Evolutionary conservation across 2,329 filamentous ascomycete genomes (phyloP), one percentile per base, ranked within the genome.

Genomic region (Claviceps sp.): DNA sequence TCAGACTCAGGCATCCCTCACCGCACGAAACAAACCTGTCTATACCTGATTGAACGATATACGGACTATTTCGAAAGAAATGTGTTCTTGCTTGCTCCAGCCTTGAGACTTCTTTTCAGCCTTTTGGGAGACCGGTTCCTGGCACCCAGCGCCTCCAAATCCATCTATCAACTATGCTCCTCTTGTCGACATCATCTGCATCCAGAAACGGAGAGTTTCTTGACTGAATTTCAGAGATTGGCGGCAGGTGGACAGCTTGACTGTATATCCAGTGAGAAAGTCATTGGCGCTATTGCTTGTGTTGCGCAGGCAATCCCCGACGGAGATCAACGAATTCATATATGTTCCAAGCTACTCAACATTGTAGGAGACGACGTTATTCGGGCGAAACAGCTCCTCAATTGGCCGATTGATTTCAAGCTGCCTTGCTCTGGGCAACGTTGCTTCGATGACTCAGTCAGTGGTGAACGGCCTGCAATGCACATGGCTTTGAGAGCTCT

Each of bases 11-110:
- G 71, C 3, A 74, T 89, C 11, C 83, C 84, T 1, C 68, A 78
- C 4, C 76, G 82, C 50, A 76, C 82, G 17, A 76, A 81, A 48
- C 81, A 87, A 59, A 84, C 84, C 0, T 83, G 83, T 39, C 75
- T 91, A 34, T 76, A 78, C 46, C 68, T 87, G 42, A 81, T 91
- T 42, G 85, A 86, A 57, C 76, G 80, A 26, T 89, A 88, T 61
- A 81, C 85, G 5, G 79, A 83, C 51, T 93, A 87, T 66, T 91
- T 94, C 64, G 78, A 86, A 59, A 76, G 81, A 22, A 81, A 87
- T 61, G 72, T 81, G 1, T 73, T 77, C 37, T 79, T 81, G 55
- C 73, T 94, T 1, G 83, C 86, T 1, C 72, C 81, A 43, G 84
- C 84, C 1, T 71, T 94, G 24, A 85, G 84, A 48, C 80, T 91